phyloP scores from a whole-genome alignment of 2,329 filamentous ascomycete species.

The Ceratocystis colombiana region DNA sequence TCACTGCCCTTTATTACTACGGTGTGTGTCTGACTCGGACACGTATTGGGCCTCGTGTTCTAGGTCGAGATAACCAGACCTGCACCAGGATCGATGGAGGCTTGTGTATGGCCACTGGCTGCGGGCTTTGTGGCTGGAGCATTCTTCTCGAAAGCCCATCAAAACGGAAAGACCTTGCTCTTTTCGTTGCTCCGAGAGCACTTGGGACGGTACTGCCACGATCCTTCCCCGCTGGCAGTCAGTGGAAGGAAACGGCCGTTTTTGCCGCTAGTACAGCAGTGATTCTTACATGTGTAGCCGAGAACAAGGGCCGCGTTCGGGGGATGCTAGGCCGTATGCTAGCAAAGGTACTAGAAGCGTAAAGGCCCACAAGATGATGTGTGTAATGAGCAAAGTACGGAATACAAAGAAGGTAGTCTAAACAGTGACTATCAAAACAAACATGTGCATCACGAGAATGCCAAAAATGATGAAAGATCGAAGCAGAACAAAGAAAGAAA shows the following conservation, averaged over 20 bases:
- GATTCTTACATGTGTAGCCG: conserved; percentile 56
- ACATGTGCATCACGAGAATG: background rate
- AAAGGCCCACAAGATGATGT: conserved; percentile 17
- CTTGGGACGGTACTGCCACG: conserved; percentile 64
- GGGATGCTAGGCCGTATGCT: conserved; percentile 58
- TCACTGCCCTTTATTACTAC: conserved; percentile 75
- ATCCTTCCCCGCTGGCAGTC: conserved; percentile 38
- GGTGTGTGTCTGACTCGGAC: conserved; percentile 69
- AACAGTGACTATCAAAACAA: background rate
- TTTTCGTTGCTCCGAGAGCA: conserved; percentile 73
- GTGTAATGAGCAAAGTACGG: background rate
- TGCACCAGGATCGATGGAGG: conserved; percentile 48
- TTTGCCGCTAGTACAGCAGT: conserved; percentile 61
- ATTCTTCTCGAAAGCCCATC: conserved; percentile 59
- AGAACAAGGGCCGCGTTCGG: conserved; percentile 53
- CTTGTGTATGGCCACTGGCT: conserved; percentile 61
- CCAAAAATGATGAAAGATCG: background rate
- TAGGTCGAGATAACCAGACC: conserved; percentile 42
- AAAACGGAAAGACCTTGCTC: conserved; percentile 61
- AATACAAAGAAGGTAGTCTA: background rate
- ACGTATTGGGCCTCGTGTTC: conserved; percentile 57
- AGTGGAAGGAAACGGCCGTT: conserved; percentile 55
- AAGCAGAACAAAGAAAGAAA: background rate
- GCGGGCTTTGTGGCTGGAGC: conserved; percentile 70
- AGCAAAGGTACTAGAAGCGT: conserved; percentile 39